Base-by-base conservation (phyloP, 768 basidiomycete genomes). In the Naganishia friedmannii region DNA sequence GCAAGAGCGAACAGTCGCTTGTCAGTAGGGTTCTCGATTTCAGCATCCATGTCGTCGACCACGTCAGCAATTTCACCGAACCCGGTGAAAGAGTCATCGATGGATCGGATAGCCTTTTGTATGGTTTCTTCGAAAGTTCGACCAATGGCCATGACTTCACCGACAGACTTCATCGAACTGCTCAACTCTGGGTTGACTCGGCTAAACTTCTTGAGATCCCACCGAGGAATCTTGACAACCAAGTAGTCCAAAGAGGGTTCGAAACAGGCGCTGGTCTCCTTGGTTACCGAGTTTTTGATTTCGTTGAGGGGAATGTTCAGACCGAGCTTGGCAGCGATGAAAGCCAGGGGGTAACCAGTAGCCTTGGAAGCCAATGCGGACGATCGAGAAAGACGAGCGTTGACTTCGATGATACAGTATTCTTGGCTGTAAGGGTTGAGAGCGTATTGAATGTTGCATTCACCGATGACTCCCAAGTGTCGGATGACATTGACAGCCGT, bases 401-500 rank as follows among this genome's bases (percentile, higher is more conserved):
- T 96, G 77, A 97, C 89, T 84, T 99, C 95, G 81, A 99, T 98
- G 78, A 98, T 97, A 81, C 96, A 98, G 80, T 98, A 99, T 78
- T 97, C 92, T 77, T 91, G 90, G 28, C 95, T 97, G 63, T 84
- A 85, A 0, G 96, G 95, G 82, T 97, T 97, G 75, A 99, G 86
- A 3, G 95, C 96, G 77, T 98, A 98, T 80, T 98, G 95, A 73
- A 99, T 98, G 80, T 99, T 99, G 82, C 96, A 99, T 83, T 98
- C 95, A 72, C 96, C 95, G 71, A 99, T 85, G 68, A 98, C 95
- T 60, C 94, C 94, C 19, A 99, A 87, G 78, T 98, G 95, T n/a
- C 95, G 90, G 73, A 99, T 93, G 74, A 97, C 95, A 77, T 97
- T 97, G 83, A 98, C 90, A 19, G 96, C 96, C 10, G 95, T 96